phyloP scores from a whole-genome alignment of 225 moss, liverwort and hornwort genomes.

The Climacium dendroides region DNA sequence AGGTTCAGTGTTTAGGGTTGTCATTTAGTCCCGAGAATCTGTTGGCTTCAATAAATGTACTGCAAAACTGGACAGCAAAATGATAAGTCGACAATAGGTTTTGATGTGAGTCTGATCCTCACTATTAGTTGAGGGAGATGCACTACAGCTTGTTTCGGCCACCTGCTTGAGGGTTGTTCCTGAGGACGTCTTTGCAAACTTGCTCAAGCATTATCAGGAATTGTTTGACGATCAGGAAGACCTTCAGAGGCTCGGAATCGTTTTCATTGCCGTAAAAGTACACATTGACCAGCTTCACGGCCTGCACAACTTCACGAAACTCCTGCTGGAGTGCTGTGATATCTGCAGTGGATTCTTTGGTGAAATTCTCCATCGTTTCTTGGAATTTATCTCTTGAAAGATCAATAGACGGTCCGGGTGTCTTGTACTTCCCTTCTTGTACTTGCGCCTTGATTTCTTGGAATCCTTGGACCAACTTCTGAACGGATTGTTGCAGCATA shows the following conservation, averaged over 20 bases:
- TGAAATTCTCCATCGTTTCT: constrained; percentile 48
- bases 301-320: constrained; percentile 27
- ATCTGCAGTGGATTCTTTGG: constrained; percentile 18
- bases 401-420: constrained; percentile 14
- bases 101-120: neutral
- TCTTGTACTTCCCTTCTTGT: constrained; percentile 32
- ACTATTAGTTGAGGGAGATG: neutral
- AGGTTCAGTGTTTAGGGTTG: neutral
- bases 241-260: constrained; percentile 38
- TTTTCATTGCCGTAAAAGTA: constrained; percentile 57
- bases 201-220: constrained; percentile 52
- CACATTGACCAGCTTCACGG: constrained; percentile 35
- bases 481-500: constrained; percentile 23
- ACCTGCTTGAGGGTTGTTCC: neutral
- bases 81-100: neutral
- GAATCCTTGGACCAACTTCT: constrained; percentile 39
- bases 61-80: neutral
- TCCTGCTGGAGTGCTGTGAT: constrained; percentile 33
- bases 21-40: neutral
- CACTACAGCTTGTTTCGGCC: neutral
- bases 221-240: constrained; percentile 52
- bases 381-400: constrained; percentile 39
- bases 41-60: neutral
- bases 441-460: constrained; percentile 8
- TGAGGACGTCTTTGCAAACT: constrained; percentile 46